Evolutionary conservation across 805 yeast genomes (phyloP).

Genomic region (Saccharomycopsis synnaedendra): DNA sequence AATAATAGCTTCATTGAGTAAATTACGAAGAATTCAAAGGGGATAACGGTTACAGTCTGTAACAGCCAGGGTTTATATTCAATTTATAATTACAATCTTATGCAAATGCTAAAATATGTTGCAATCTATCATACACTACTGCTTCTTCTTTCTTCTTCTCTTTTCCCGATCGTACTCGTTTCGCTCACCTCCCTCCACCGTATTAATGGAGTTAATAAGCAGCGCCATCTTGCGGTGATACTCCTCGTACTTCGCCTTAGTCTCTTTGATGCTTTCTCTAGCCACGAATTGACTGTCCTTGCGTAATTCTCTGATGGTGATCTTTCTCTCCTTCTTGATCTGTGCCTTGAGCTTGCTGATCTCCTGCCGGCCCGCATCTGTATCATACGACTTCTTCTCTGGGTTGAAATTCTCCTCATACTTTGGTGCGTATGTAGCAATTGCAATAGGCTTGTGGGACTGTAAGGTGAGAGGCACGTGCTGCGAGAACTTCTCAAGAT

Average conservation of each 20-base stretch:
- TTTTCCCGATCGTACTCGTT: conserved; percentile 85
- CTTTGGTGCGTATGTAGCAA: conserved; percentile 78
- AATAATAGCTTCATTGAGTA: too few relatives aligned
- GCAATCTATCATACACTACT: neutral
- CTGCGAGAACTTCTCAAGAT: conserved; percentile 38
- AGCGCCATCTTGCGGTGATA: conserved; percentile 87
- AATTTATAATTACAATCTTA: too few relatives aligned
- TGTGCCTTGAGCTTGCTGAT: conserved; percentile 71
- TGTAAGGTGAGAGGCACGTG: conserved; percentile 72
- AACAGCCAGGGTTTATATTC: too few relatives aligned
- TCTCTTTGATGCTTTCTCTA: conserved; percentile 69
- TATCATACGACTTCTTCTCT: conserved; percentile 84
- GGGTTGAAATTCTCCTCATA: conserved; percentile 95
- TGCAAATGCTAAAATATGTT: neutral
- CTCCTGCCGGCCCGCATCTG: conserved; percentile 73
- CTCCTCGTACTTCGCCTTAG: conserved; percentile 60
- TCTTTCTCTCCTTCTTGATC: conserved; percentile 85
- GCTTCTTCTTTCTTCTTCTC: conserved; percentile 40
- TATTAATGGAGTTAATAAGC: conserved; percentile 76
- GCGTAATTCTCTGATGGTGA: conserved; percentile 80
- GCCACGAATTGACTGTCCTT: conserved; percentile 81
- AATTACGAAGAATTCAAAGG: too few relatives aligned
- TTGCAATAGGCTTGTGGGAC: conserved; percentile 72
- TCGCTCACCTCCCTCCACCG: conserved; percentile 92
- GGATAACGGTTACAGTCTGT: too few relatives aligned